Conservation (phyloP, 2,329 filamentous ascomycete species). For the Magnaporthiopsis poae region DNA sequence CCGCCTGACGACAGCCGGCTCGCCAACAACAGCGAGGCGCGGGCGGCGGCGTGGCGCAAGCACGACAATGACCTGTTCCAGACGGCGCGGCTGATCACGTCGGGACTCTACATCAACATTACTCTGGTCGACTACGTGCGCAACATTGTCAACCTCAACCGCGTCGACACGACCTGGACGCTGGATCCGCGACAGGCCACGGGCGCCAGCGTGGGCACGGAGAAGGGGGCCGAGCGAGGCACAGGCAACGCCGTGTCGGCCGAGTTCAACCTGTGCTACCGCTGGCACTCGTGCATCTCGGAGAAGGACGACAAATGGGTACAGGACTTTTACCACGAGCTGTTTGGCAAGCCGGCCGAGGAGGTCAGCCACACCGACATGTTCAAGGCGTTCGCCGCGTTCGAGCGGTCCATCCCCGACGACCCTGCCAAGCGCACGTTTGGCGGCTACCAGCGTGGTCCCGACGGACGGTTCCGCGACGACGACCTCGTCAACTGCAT, state of each 20-base stretch:
- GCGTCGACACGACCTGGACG: conserved; percentile 67
- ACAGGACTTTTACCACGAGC: conserved; percentile 52
- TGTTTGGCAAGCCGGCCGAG: conserved; percentile 51
- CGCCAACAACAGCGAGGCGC: conserved; percentile 32
- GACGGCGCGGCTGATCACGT: conserved; percentile 64
- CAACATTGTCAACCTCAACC: conserved; percentile 64
- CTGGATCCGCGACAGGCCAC: conserved; percentile 66
- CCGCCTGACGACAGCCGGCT: conserved; percentile 42
- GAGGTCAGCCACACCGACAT: conserved; percentile 52
- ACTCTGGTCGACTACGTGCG: conserved; percentile 69
- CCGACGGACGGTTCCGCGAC: conserved; percentile 62
- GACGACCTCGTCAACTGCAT: conserved; percentile 67
- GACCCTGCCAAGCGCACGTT: conserved; percentile 65
- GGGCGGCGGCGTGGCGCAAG: conserved; percentile 49
- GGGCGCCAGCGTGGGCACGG: conserved; percentile 43
- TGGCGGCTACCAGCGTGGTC: conserved; percentile 51
- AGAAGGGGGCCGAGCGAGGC: conserved; percentile 54
- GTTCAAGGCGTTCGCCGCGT: conserved; percentile 50
- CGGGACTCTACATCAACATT: conserved; percentile 69
- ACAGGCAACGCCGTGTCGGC: conserved; percentile 75
- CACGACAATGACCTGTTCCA: conserved; percentile 73
- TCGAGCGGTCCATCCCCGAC: conserved; percentile 48
- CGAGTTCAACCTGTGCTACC: conserved; percentile 81
- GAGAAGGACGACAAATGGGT: conserved; percentile 74
- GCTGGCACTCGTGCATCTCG: conserved; percentile 74